phyloP scores from a whole-genome alignment of 2,329 filamentous ascomycete species.

The Metarhizium guizhouense region DNA sequence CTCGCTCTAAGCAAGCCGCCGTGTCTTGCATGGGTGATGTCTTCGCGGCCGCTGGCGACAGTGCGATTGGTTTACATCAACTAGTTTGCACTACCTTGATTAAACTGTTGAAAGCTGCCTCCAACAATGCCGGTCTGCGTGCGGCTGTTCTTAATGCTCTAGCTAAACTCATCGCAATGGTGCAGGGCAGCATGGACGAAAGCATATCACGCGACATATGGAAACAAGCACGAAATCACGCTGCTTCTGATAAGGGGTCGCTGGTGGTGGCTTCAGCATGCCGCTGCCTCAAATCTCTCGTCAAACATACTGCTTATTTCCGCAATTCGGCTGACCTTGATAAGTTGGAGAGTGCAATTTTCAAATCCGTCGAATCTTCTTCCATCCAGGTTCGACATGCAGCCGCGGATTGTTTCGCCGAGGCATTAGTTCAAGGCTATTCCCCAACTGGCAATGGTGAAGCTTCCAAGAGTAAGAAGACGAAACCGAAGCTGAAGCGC shows the following conservation, averaged over 20 bases:
- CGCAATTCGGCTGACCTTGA: slow-evolving; percentile 87
- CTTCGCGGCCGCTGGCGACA: slow-evolving; percentile 88
- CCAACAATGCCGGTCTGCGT: slow-evolving; percentile 72
- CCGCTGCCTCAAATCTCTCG: slow-evolving; percentile 65
- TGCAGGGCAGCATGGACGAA: slow-evolving; percentile 74
- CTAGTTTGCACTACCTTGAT: slow-evolving; percentile 63
- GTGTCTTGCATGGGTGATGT: slow-evolving; percentile 80
- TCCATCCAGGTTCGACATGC: slow-evolving; percentile 72
- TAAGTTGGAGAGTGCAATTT: slow-evolving; percentile 69
- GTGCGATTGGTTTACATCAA: slow-evolving; percentile 74
- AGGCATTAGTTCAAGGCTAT: slow-evolving; percentile 74
- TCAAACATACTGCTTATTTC: slow-evolving; percentile 70
- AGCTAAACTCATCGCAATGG: slow-evolving; percentile 66
- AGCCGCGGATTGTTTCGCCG: slow-evolving; percentile 75
- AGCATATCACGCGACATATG: slow-evolving; percentile 78
- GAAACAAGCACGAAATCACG: slow-evolving; percentile 78
- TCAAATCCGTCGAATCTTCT: slow-evolving; percentile 77
- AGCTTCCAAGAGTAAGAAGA: slow-evolving; percentile 56
- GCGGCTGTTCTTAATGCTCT: slow-evolving; percentile 69
- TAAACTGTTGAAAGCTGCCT: slow-evolving; percentile 71
- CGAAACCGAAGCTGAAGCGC: slow-evolving; percentile 53
- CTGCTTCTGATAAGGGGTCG: slow-evolving; percentile 70
- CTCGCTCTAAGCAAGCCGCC: slow-evolving; percentile 77
- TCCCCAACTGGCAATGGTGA: slow-evolving; percentile 43
- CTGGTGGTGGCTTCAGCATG: slow-evolving; percentile 74